Evolutionary conservation across 2,329 filamentous ascomycete species (phyloP).

Genomic region (Pseudocercospora ulei): DNA sequence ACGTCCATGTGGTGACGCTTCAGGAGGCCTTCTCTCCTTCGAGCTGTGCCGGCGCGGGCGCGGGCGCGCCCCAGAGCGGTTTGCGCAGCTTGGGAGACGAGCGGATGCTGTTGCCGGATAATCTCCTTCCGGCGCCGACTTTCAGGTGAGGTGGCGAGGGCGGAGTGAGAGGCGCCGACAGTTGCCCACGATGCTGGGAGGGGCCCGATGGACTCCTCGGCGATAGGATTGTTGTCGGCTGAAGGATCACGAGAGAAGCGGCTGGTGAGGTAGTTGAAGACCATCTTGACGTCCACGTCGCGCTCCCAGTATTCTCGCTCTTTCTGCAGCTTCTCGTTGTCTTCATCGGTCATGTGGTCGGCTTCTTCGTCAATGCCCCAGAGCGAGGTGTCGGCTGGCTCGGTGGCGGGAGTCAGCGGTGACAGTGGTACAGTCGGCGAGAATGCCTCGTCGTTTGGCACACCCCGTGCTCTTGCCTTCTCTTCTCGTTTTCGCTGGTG

Average conservation of each 20-base stretch:
- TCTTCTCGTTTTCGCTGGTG: constrained; percentile 25
- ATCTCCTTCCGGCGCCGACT: constrained; percentile 67
- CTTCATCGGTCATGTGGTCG: constrained; percentile 30
- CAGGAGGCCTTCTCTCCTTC: constrained; percentile 18
- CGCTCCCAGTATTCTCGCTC: constrained; percentile 82
- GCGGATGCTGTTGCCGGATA: constrained; percentile 79
- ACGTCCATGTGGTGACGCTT: constrained; percentile 38
- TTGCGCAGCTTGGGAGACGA: constrained; percentile 53
- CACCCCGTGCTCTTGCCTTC: constrained; percentile 12
- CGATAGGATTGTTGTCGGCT: constrained; percentile 5
- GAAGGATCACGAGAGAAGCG: constrained; percentile 51
- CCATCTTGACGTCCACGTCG: constrained; percentile 79
- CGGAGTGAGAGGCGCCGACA: constrained; percentile 31
- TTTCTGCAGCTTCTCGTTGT: constrained; percentile 29
- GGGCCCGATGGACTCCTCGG: constrained; percentile 26
- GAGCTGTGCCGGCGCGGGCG: constrained; percentile 17
- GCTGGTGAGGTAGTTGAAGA: constrained; percentile 76
- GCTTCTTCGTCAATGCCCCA: constrained; percentile 59
- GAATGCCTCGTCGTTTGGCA: constrained; percentile 27
- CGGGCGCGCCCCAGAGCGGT: constrained; percentile 37
- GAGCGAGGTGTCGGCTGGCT: constrained; percentile 44
- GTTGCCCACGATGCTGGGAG: constrained; percentile 33
- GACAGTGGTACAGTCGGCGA: constrained; percentile 30
- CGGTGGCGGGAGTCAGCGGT: constrained; percentile 26
- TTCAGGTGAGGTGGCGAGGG: constrained; percentile 45